Evolutionary conservation across 1,284 basidiomycete species (phyloP), one percentile per base, ranked within the genome.

Genomic region (Heterobasidion parviporum): DNA sequence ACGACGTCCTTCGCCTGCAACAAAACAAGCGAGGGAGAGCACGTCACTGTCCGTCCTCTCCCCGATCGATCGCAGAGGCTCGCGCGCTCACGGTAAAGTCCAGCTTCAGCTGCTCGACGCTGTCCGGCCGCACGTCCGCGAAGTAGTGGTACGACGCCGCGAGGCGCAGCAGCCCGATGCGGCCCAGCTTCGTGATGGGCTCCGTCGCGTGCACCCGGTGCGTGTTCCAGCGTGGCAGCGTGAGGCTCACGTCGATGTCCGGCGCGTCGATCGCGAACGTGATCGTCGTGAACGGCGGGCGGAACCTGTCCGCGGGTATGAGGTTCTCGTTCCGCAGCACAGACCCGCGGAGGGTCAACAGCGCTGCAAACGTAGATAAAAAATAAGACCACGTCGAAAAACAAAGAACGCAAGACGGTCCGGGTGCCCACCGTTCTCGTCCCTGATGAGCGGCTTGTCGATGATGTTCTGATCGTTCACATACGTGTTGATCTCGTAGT

Each of bases 401-500:
- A 58, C 20, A 59, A 54, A 46, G 38, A 38, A 38, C 15, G 36
- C 38, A 1, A 35, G 6, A 51, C 34, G 15, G 26, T 26, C 26
- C 16, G 32, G 14, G 16, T n/a, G 50, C 64, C 6, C 64, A 91
- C 93, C 85, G 68, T 97, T 97, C 60, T 90, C 86, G 16, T 92
- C 87, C 54, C 73, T 75, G 52, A 85, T 76, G 33, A 86, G 72
- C 1, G 93, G 92, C 60, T 87, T 89, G 72, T 95, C 92, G 56
- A 98, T 90, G 65, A 98, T 92, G 67, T 98, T 97, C 65, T 94
- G 92, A 68, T 98, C 94, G 65, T 97, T 98, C 58, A 89, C 83
- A 66, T 90, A 94, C n/a, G 91, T 69, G 63, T 89, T 86, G 53
- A 95, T 67, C 57, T 83, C 78, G 68, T 86, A 95, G 63, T 90